A percentile compares a stretch with the other conserved stretches of the same genome.
Evolutionary conservation across 805 yeast species (phyloP).

Genomic region (Martiniozyma abietophila): DNA sequence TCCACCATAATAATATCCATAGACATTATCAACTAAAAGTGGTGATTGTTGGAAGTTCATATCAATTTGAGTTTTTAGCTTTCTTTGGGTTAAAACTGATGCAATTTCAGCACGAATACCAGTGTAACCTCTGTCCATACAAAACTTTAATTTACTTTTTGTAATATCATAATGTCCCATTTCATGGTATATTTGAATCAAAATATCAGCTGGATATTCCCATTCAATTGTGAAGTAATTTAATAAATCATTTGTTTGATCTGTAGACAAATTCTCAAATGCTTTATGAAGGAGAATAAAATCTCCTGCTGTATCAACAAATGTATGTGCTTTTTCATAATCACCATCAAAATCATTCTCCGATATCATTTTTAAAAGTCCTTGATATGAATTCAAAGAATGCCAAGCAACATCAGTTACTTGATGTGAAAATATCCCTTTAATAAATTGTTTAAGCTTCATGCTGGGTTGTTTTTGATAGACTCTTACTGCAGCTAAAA

Average conservation of each 20-base stretch:
- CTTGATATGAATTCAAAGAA: constrained; percentile 44
- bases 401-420: constrained; percentile 64
- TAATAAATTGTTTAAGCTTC: constrained; percentile 42
- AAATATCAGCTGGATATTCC: constrained; percentile 35
- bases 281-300: constrained; percentile 37
- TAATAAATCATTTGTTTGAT: constrained; percentile 7
- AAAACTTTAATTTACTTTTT: constrained; percentile 30
- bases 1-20: constrained; percentile 45
- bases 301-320: constrained; percentile 58
- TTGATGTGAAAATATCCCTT: constrained; percentile 55
- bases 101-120: constrained; percentile 40
- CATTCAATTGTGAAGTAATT: constrained; percentile 27
- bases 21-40: constrained; percentile 31
- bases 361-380: constrained; percentile 43
- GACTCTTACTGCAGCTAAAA: constrained; percentile 35
- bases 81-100: constrained; percentile 9
- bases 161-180: constrained; percentile 29
- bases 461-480: constrained; percentile 22
- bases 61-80: constrained; percentile 7
- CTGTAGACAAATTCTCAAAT: constrained; percentile 20
- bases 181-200: constrained; percentile 30
- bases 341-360: constrained; percentile 47
- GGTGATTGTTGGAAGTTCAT: constrained; percentile 30
- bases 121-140: constrained; percentile 46
- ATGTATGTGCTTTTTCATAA: constrained; percentile 39